Evolutionary conservation across 139 green algal species (phyloP).

Genomic region (Chlorella vulgaris): DNA sequence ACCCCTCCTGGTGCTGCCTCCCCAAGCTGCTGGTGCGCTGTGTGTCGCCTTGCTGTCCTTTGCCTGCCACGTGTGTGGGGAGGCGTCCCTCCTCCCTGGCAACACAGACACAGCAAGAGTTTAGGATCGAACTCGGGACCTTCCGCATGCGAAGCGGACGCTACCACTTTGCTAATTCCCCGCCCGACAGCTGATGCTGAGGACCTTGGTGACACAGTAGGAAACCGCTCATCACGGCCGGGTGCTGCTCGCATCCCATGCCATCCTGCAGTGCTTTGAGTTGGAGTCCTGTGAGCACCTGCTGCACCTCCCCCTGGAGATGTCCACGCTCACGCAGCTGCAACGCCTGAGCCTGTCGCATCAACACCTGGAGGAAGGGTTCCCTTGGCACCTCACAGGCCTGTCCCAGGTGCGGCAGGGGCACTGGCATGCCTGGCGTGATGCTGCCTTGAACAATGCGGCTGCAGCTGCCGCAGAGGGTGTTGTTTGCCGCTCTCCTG

Average conservation of each 20-base stretch:
- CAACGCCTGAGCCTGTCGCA: slow-evolving; percentile 15
- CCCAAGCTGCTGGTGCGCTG: slow-evolving; percentile 19
- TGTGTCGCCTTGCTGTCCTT: neutral
- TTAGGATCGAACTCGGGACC: no score
- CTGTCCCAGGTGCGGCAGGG: neutral
- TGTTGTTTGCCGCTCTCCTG: no score
- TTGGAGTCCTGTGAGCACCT: slow-evolving; percentile 21
- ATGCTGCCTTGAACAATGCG: neutral
- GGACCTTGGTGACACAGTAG: no score
- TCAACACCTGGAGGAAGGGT: neutral
- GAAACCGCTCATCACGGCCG: no score
- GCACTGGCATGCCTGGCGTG: neutral
- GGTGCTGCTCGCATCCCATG: no score
- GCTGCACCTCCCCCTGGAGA: neutral
- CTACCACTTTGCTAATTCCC: no score
- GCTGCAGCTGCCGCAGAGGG: no score
- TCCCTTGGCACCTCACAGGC: neutral
- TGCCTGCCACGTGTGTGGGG: no score
- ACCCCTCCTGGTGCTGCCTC: slow-evolving; percentile 5
- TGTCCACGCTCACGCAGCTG: neutral
- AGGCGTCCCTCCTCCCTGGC: no score
- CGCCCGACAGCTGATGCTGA: no score
- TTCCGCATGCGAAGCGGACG: no score
- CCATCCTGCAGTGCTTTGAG: slow-evolving; percentile 25
- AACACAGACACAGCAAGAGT: no score